Conservation (phyloP, 1,284 basidiomycete genomes). For the Xerocomus amazonicus region DNA sequence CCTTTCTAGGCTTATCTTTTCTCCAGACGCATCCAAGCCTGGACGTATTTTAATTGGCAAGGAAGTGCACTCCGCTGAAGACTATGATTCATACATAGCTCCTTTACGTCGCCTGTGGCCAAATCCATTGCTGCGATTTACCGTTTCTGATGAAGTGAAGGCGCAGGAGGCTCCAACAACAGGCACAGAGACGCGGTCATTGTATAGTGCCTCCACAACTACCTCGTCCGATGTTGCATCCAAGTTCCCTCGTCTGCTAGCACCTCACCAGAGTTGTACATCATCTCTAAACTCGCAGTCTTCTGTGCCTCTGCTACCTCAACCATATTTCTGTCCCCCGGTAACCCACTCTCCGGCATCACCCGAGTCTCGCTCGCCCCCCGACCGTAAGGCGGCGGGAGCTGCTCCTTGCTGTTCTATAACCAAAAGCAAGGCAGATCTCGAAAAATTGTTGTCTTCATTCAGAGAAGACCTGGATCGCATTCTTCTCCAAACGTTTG, state of each 20-base stretch:
- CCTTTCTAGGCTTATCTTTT: slow-evolving; percentile 65
- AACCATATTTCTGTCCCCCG: slow-evolving; percentile 27
- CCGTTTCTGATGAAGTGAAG: slow-evolving; percentile 48
- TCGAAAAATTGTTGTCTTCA: slow-evolving; percentile 49
- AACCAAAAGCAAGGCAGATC: slow-evolving; percentile 49
- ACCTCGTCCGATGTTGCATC: neutral
- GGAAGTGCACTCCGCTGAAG: slow-evolving; percentile 54
- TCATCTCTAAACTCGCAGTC: neutral
- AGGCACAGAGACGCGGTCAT: slow-evolving; percentile 4
- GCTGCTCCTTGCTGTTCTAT: slow-evolving; percentile 46
- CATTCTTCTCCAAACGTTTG: slow-evolving; percentile 47
- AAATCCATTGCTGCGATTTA: slow-evolving; percentile 60
- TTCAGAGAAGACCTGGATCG: slow-evolving; percentile 60
- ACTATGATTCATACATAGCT: slow-evolving; percentile 51
- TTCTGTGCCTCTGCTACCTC: neutral
- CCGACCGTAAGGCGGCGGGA: neutral
- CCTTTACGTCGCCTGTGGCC: slow-evolving; percentile 51
- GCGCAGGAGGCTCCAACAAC: slow-evolving; percentile 37
- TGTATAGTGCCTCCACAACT: neutral
- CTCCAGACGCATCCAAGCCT: slow-evolving; percentile 46
- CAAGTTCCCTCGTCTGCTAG: slow-evolving; percentile 6
- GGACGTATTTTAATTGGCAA: slow-evolving; percentile 57
- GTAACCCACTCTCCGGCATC: slow-evolving; percentile 33
- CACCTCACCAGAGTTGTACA: slow-evolving; percentile 1
- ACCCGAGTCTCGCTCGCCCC: neutral